Evolutionary conservation across 768 basidiomycete species (phyloP), one percentile per base, ranked within the genome.

Genomic region (Porphyrellus cyaneotinctus): DNA sequence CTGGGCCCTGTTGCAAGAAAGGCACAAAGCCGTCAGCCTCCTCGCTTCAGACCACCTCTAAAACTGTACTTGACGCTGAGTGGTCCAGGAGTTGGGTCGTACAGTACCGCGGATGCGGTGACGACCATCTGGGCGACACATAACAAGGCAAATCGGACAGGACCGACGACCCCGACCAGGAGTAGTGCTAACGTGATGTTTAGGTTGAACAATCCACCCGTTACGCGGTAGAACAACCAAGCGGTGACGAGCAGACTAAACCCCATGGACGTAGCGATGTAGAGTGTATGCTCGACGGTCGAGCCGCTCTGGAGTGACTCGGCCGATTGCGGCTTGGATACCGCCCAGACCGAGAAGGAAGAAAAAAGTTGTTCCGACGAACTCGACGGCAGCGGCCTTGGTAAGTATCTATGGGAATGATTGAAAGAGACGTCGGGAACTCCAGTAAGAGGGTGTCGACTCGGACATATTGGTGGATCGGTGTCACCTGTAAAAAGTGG

Each of bases 161-260:
- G 82, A 1, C 71, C 68, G 33, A 88, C 74, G 20, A 73, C 72
- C 2, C 83, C 83, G 13, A 78, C 70, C 37, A 87, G 71, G 47
- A 82, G 72, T 31, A 87, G 76, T 9, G 84, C 78, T 37, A 83
- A 69, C 15, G 78, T 80, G 53, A 87, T 74, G 53, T 83, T 73
- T 0, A 83, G 84, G 56, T 86, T 88, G 68, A 85, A 87, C 22
- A 85, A 68, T 7, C 82, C 83, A 11, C 84, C 84, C 0, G 82
- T 84, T 20, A 78, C 67, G 36, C 84, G 76, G 63, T 78, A 87
- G 67, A 87, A 87, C 12, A 85, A 59, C 84, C 85, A 88, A 9
- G 78, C 83, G 3, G 80, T 79, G 38, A 81, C 75, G 43, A 86
- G 72, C 41, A 88, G 75, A 56, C 78, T 78, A 42, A 87, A 64